phyloP scores from a whole-genome alignment of 495 filamentous ascomycete genomes.

The Extremus antarcticus region DNA sequence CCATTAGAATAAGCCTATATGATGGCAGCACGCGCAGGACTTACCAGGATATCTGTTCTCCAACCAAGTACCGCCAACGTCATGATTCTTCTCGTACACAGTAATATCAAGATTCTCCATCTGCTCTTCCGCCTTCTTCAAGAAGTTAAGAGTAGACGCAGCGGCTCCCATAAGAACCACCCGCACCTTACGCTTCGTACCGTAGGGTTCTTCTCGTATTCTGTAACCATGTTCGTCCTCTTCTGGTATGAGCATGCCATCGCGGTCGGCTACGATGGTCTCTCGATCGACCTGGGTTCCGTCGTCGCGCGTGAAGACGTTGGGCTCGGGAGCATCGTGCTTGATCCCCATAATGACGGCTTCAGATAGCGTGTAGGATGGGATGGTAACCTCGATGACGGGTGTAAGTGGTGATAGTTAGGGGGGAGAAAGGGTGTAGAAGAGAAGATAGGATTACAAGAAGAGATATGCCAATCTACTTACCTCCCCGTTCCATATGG shows the following conservation, averaged over 20 bases:
- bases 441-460: too few relatives aligned
- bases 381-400: too few relatives aligned
- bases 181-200: constrained; percentile 26
- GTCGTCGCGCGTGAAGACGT: constrained; percentile 9
- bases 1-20: neutral
- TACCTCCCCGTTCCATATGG: neutral
- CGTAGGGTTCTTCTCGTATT: constrained; percentile 33
- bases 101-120: constrained; percentile 30
- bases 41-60: constrained; percentile 26
- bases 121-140: constrained; percentile 31
- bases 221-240: constrained; percentile 28
- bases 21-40: neutral
- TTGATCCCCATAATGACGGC: constrained; percentile 16
- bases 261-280: constrained; percentile 14
- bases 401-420: too few relatives aligned
- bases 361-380: too few relatives aligned
- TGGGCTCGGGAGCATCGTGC: constrained; percentile 10
- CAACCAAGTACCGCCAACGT: constrained; percentile 36
- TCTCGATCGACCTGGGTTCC: constrained; percentile 17
- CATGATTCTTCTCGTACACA: constrained; percentile 38
- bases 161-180: constrained; percentile 36
- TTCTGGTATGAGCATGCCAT: constrained; percentile 24
- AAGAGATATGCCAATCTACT: too few relatives aligned
- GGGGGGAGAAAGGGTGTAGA: too few relatives aligned
- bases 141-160: constrained; percentile 32